Evolutionary conservation across 129 eudicot genomes (phyloP).

Genomic region (Smallanthus sonchifolius): DNA sequence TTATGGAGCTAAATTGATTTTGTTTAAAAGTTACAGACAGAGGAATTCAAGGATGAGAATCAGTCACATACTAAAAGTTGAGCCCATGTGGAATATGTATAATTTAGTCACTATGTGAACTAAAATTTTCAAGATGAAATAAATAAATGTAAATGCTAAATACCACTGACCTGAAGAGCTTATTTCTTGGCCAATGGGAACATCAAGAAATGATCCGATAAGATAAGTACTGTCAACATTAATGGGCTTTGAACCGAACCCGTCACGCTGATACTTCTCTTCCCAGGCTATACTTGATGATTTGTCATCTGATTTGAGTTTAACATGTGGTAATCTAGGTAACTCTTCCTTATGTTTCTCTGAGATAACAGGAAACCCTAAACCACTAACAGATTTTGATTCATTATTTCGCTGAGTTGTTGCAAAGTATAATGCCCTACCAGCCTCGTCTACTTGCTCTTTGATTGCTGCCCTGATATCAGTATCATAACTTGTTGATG

Average conservation of each 20-base stretch:
- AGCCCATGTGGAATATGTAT: not conserved
- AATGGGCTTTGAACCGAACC: constrained; percentile 46
- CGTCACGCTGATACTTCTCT: constrained; percentile 82
- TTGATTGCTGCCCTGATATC: constrained; percentile 53
- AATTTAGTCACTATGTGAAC: constrained; percentile 5
- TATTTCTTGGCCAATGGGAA: constrained; percentile 90
- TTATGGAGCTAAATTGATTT: not conserved
- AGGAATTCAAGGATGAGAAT: not conserved
- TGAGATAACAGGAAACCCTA: constrained; percentile 45
- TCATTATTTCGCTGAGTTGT: constrained; percentile 48
- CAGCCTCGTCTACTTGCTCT: constrained; percentile 70
- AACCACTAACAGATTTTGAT: constrained; percentile 38
- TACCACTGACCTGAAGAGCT: constrained; percentile 63
- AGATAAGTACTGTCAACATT: constrained; percentile 60
- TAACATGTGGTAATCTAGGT: constrained; percentile 90
- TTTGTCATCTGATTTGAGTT: constrained; percentile 79
- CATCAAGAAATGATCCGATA: constrained; percentile 88
- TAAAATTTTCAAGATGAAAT: not conserved
- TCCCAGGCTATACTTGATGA: constrained; percentile 65
- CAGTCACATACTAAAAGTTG: not conserved
- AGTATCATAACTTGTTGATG: constrained; percentile 48
- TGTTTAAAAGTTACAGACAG: not conserved
- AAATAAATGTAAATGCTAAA: constrained; percentile 11
- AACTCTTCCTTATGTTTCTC: constrained; percentile 78
- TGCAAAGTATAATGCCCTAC: constrained; percentile 54